Evolutionary conservation across 495 filamentous ascomycete species (phyloP).

Genomic region (Xylaria scruposa): DNA sequence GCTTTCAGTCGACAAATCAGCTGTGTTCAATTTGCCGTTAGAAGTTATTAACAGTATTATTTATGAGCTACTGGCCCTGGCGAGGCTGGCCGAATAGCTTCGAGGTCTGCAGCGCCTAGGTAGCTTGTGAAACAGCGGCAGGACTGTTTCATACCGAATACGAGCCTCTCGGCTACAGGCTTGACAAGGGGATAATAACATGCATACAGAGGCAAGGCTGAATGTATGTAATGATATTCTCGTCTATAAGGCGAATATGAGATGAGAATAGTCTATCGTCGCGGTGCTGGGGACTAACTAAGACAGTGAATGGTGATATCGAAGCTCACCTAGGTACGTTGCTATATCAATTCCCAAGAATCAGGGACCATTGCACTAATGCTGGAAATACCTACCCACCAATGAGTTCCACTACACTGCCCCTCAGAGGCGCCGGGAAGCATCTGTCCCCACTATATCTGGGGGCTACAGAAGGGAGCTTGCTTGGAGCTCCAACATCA

Average conservation of each 20-base stretch:
- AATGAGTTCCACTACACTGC: conserved; percentile 17
- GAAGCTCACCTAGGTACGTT: conserved; percentile 6
- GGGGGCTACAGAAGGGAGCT: conserved; percentile 7
- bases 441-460: conserved; percentile 7
- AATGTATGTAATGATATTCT: background rate
- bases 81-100: background rate
- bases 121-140: background rate
- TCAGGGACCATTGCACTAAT: background rate
- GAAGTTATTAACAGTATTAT: background rate
- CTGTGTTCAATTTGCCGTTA: background rate
- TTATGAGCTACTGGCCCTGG: background rate
- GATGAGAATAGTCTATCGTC: background rate
- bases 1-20: background rate
- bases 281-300: background rate
- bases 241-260: background rate
- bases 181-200: background rate
- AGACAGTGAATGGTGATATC: background rate
- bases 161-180: background rate
- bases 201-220: background rate
- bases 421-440: conserved; percentile 14
- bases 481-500: background rate
- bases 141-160: background rate
- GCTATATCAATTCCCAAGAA: background rate
- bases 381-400: background rate
- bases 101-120: background rate